These are phyloP conservation scores for Aspergillus melleus DNA, from an alignment of 2,329 filamentous ascomycete genomes.

Conservation along the genomic window DNA sequence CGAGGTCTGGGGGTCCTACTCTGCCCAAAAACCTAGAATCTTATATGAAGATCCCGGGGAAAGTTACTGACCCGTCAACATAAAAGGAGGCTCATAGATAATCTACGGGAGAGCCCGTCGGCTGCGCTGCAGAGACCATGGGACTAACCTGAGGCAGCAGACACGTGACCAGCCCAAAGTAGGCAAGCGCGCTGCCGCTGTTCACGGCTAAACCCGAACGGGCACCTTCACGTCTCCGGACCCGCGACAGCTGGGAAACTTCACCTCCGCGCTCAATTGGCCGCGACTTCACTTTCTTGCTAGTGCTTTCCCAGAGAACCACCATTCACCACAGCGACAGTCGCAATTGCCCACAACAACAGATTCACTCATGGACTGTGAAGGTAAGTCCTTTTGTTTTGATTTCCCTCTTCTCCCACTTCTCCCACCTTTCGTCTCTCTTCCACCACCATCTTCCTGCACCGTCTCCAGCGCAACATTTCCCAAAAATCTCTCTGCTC, in stretches of 20 bases:
- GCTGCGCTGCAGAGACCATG: background rate
- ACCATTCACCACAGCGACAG: conserved; percentile 7
- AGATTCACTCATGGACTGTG: conserved; percentile 16
- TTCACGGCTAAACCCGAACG: background rate
- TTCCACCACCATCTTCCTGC: conserved; percentile 6
- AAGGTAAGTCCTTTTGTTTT: conserved; percentile 14
- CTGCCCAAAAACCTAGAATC: no score
- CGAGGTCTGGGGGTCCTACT: no score
- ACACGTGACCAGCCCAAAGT: background rate
- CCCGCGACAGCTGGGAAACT: conserved; percentile 1
- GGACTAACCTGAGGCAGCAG: background rate
- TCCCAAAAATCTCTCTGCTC: background rate
- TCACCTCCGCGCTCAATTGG: background rate
- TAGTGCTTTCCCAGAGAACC: conserved; percentile 12
- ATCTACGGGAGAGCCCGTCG: background rate
- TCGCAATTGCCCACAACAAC: conserved; percentile 13
- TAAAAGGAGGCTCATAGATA: background rate
- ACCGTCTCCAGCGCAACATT: background rate
- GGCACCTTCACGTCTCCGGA: background rate
- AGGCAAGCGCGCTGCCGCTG: background rate
- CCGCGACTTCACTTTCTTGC: background rate
- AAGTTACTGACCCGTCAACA: background rate
- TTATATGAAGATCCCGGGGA: background rate
- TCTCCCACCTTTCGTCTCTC: conserved; percentile 4
- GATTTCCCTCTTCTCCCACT: conserved; percentile 7